Percentiles rank a stretch among this genome's conserved stretches.
phyloP scores from a whole-genome alignment of 139 green algal genomes.

The Pleodorina starrii region DNA sequence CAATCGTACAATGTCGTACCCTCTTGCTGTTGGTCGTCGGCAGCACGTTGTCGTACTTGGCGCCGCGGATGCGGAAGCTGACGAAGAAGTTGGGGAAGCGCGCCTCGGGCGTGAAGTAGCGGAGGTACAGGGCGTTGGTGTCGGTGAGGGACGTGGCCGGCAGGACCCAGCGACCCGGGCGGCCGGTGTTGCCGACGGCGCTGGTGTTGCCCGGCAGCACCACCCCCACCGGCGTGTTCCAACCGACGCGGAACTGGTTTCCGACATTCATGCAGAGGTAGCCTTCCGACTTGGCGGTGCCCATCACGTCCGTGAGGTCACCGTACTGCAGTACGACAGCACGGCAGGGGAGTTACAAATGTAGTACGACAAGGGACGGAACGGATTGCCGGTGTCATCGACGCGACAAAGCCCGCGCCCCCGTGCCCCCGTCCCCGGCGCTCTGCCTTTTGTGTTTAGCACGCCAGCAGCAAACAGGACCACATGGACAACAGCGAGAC shows the following conservation, averaged over 20 bases:
- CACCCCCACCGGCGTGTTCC: neutral
- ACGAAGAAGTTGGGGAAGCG: neutral
- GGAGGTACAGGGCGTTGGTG: neutral
- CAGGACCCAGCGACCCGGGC: neutral
- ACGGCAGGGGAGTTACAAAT: too few relatives aligned
- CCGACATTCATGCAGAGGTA: constrained; percentile 44
- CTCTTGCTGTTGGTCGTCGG: neutral
- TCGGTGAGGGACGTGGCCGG: neutral
- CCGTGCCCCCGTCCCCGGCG: too few relatives aligned
- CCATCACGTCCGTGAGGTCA: constrained; percentile 26
- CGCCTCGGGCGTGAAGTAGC: neutral
- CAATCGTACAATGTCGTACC: neutral
- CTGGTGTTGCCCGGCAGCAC: neutral
- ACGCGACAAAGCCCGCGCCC: too few relatives aligned
- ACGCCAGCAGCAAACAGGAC: too few relatives aligned
- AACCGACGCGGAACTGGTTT: constrained; percentile 17
- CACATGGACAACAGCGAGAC: too few relatives aligned
- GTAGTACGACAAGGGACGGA: too few relatives aligned
- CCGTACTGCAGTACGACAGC: constrained; percentile 19
- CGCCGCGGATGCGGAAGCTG: neutral
- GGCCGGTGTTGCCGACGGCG: neutral
- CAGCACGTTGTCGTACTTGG: constrained; percentile 12
- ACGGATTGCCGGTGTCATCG: too few relatives aligned
- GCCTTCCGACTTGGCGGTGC: neutral
- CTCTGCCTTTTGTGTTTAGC: too few relatives aligned